Conservation (phyloP, 176 grass and related monocot species). For the Otatea glauca region DNA sequence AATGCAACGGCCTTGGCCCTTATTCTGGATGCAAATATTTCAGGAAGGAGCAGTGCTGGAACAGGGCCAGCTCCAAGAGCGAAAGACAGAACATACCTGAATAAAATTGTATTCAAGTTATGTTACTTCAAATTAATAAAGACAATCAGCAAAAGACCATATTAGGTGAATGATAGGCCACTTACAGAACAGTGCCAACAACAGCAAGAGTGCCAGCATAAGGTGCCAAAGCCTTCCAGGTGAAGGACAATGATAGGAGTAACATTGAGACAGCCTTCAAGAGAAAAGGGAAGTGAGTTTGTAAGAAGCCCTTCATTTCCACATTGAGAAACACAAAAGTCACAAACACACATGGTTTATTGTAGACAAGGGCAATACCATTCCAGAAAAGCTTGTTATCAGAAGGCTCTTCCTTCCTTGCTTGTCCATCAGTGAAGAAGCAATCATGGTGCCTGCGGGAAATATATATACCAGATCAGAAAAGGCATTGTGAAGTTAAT, state of each 20-base stretch:
- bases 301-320: slow-evolving; percentile 18
- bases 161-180: slow-evolving; percentile 18
- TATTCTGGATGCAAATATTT: slow-evolving; percentile 99
- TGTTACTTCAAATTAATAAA: background rate
- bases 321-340: slow-evolving; percentile 4
- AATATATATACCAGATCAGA: slow-evolving; percentile 32
- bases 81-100: slow-evolving; percentile 93
- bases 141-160: background rate
- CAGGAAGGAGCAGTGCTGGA: slow-evolving; percentile 95
- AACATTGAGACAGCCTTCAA: slow-evolving; percentile 90
- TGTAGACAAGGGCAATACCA: slow-evolving; percentile 60
- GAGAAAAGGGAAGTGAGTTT: background rate
- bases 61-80: slow-evolving; percentile 97
- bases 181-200: slow-evolving; percentile 92
- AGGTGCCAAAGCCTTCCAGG: slow-evolving; percentile 87
- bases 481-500: slow-evolving; percentile 27
- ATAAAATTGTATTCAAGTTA: slow-evolving; percentile 46
- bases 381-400: slow-evolving; percentile 96
- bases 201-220: slow-evolving; percentile 95
- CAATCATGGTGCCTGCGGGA: slow-evolving; percentile 78
- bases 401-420: slow-evolving; percentile 96
- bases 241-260: slow-evolving; percentile 83
- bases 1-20: slow-evolving; percentile 98
- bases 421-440: slow-evolving; percentile 97
- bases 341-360: slow-evolving; percentile 5